A percentile compares a stretch with the other conserved stretches of the same genome.
Conservation (phyloP, 2,329 filamentous ascomycete species). For the Alternaria sp. region DNA sequence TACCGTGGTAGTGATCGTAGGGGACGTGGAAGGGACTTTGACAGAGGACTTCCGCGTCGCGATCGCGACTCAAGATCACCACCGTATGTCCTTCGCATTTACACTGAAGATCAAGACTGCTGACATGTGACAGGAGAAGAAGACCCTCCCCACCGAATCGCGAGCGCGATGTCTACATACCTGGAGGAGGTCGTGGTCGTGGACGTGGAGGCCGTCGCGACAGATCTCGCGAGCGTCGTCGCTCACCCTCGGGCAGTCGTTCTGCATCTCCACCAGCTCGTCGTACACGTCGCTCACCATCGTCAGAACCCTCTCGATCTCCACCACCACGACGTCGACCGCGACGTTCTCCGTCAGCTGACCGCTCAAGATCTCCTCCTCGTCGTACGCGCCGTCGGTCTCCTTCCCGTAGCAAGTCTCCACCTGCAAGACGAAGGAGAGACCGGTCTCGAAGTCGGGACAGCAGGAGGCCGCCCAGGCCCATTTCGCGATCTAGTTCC, state of each 20-base stretch:
- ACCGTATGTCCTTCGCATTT: conserved; percentile 27
- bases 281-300: conserved; percentile 18
- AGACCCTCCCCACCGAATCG: conserved; percentile 57
- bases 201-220: conserved; percentile 47
- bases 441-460: conserved; percentile 41
- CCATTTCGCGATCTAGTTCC: conserved; percentile 57
- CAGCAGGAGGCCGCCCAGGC: conserved; percentile 35
- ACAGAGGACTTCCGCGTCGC: conserved; percentile 55
- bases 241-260: conserved; percentile 38
- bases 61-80: conserved; percentile 60
- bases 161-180: conserved; percentile 64
- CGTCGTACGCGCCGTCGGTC: conserved; percentile 24
- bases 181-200: conserved; percentile 50
- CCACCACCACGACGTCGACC: conserved; percentile 35
- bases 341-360: conserved; percentile 36
- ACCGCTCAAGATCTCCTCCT: conserved; percentile 39
- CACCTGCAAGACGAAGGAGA: conserved; percentile 25
- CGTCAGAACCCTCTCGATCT: conserved; percentile 29
- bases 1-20: conserved; percentile 54
- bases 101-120: neutral
- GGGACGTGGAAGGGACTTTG: conserved; percentile 50
- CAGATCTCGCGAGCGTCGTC: conserved; percentile 41
- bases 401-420: conserved; percentile 24
- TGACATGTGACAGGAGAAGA: conserved; percentile 50
- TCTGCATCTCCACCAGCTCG: conserved; percentile 17